These are phyloP conservation scores for Akanthomyces uredinophilus DNA, from an alignment of 2,329 filamentous ascomycete species.

Conservation along the genomic window DNA sequence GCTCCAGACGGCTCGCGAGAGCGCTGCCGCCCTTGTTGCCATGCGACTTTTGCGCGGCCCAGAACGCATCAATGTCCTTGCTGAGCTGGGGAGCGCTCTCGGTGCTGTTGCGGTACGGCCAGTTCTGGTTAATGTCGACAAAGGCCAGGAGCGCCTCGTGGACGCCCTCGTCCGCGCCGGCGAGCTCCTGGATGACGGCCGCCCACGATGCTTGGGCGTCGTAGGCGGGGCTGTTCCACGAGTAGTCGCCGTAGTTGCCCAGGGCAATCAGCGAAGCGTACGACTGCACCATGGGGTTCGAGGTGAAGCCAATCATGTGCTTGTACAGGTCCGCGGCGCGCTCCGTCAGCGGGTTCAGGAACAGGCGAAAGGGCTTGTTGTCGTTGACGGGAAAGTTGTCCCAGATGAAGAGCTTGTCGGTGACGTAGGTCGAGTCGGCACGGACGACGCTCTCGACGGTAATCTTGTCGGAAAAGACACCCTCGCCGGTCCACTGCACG, in stretches of 20 bases:
- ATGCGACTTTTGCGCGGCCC: constrained; percentile 10
- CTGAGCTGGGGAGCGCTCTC: constrained; percentile 14
- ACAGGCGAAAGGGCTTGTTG: constrained; percentile 14
- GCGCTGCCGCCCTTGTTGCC: constrained; percentile 1
- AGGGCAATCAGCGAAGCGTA: constrained; percentile 17
- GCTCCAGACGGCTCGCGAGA: constrained; percentile 5
- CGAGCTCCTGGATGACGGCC: constrained; percentile 15
- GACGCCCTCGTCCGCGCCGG: constrained; percentile 4
- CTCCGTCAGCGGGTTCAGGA: constrained; percentile 16
- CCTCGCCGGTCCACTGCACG: constrained; percentile 18
- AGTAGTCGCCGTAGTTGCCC: constrained; percentile 17
- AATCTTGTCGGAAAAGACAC: constrained; percentile 15
- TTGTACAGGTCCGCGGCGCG: constrained; percentile 15
- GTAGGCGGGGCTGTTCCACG: constrained; percentile 16
- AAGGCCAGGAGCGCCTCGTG: constrained; percentile 12
- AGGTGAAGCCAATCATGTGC: constrained; percentile 17
- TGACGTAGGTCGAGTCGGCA: constrained; percentile 15
- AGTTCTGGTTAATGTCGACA: constrained; percentile 17
- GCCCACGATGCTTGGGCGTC: constrained; percentile 5
- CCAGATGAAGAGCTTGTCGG: constrained; percentile 18
- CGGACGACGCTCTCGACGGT: constrained; percentile 15
- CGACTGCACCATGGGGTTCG: constrained; percentile 18
- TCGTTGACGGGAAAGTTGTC: constrained; percentile 19
- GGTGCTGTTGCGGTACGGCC: constrained; percentile 15
- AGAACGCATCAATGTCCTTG: constrained; percentile 16